Evolutionary conservation across 2,329 filamentous ascomycete species (phyloP), one percentile per base, ranked within the genome.

Genomic region (Corynespora cassiicola): DNA sequence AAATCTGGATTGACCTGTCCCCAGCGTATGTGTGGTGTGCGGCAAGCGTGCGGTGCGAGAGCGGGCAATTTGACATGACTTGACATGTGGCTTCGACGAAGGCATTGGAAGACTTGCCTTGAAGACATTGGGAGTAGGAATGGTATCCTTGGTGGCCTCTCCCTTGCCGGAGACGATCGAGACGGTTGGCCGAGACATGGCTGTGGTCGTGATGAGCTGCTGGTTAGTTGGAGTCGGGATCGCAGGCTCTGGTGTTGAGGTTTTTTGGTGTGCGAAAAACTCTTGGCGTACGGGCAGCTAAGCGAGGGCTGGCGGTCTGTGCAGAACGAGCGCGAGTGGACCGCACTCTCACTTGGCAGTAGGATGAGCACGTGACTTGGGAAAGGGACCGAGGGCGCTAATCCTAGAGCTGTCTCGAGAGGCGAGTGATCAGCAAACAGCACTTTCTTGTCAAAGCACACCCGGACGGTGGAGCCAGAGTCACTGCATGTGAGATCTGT

Each of bases 101-200:
- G 39, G 39, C 33, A 42, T 33, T 36, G 37, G 35, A 26, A 23
- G 33, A 64, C 63, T 64, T 36, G 61, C 65, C 77, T 84, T 85
- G 88, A 99, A 99, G 80, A 99, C 92, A 78, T 90, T 85, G 72
- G 95, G 94, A 68, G 97, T 86, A 74, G 94, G 84, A 77, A 91
- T 85, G 72, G 91, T 92, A 75, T 87, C 84, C 75, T 88, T 88
- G 77, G 85, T 88, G 79, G 90, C 81, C 81, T 87, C 82, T 81
- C 94, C 94, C 86, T 96, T 91, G 78, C 90, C 90, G 78, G 87
- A 86, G 81, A 95, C 85, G 81, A 99, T 91, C 75, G 90, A 89
- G 76, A 99, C 94, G 74, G 91, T 96, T 77, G 94, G 94, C 81
- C 94, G 85, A 75, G 88, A 91, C 81, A 91, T 88, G 40, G 40